Evolutionary conservation across 129 eudicot species (phyloP), one percentile per base, ranked within the genome.

Genomic region (Centrapalus pauciflorus): DNA sequence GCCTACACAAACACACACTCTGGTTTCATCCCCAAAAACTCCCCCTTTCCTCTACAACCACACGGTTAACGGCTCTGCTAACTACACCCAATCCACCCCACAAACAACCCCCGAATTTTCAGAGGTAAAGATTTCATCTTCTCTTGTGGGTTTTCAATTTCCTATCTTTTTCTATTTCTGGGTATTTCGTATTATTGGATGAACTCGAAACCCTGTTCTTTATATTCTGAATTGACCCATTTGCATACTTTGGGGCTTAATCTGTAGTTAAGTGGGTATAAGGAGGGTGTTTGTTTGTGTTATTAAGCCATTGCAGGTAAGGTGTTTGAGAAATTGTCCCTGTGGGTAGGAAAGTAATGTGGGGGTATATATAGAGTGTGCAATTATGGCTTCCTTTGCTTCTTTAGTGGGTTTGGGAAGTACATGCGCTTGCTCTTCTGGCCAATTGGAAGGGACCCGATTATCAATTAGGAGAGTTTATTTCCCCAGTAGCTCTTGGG

Each of bases 361-460:
- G 72, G 82, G 74, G 49, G 72, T 64, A 26, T 55, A 26, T 64
- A 41, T 80, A 61, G 71, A 74, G 63, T 56, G 63, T 56, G 57
- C 34, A 45, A 64, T 55, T 38, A 85, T 85, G 99, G 79, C 87
- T 72, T 81, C 87, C 58, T 75, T 89, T 68, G 81, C 99, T 89
- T 89, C 99, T 71, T 78, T 85, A 17, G 96, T 86, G 65, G 82
- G 85, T 67, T 89, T 94, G 74, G 97, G 99, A 65, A 86, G 93
- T 63, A 75, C 59, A 37, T 85, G 83, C 65, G 75, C 78, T 30
- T 72, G 84, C 76, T 89, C 95, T 57, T 66, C 83, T 21, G 87
- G 86, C 55, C 75, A 77, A 46, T 79, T 76, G 14, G 92, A 93
- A 63, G 90, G 86, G 0, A 75, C 87, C 3, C 80, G 77, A 48